A percentile compares a stretch with the other conserved stretches of the same genome.
Evolutionary conservation across 108 stramenopile species (phyloP).

Genomic region (Stephanodiscus minutulus): DNA sequence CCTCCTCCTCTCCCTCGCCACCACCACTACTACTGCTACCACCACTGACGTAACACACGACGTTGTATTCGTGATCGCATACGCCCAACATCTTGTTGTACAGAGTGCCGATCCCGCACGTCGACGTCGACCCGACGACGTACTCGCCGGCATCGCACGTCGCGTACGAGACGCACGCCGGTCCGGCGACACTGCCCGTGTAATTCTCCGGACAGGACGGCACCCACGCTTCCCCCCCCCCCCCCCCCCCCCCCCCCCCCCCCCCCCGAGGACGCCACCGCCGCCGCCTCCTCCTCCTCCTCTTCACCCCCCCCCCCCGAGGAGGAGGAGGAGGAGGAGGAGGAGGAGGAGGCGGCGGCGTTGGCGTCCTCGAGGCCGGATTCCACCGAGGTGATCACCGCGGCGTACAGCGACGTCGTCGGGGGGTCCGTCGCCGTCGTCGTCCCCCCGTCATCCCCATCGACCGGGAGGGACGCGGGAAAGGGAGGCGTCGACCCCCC

Average conservation of each 20-base stretch:
- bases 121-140: neutral
- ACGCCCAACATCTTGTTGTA: constrained; percentile 19
- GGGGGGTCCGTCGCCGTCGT: neutral
- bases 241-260: neutral
- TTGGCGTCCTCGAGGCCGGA: neutral
- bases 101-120: constrained; percentile 21
- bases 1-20: constrained; percentile 2
- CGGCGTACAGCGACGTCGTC: neutral
- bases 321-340: no score
- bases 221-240: neutral
- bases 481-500: no score
- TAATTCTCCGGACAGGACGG: neutral
- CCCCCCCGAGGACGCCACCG: neutral
- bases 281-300: neutral
- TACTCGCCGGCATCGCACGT: constrained; percentile 19
- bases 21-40: constrained; percentile 3
- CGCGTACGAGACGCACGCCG: constrained; percentile 32
- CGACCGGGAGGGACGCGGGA: no score
- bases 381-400: neutral
- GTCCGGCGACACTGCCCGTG: constrained; percentile 22
- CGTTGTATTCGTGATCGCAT: constrained; percentile 25
- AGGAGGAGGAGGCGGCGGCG: neutral
- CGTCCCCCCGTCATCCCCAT: no score
- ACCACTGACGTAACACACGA: constrained; percentile 15
- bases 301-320: no score